A percentile compares a stretch with the other conserved stretches of the same genome.
Conservation (phyloP, 2,329 filamentous ascomycete species). For the Metarhizium sp. region DNA sequence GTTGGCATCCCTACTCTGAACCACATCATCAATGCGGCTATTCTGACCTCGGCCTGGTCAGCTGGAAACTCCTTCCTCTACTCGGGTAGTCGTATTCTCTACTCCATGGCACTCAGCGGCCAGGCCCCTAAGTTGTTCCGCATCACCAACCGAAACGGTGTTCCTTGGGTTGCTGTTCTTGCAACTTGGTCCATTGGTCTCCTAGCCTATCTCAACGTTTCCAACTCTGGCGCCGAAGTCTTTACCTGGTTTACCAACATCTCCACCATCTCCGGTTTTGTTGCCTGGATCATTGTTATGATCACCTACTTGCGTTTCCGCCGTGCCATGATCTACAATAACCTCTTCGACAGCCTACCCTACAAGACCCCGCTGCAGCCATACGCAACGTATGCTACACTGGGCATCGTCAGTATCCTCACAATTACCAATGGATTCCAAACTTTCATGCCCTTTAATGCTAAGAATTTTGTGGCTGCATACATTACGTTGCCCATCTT, state of each 20-base stretch:
- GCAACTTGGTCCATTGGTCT: constrained; percentile 50
- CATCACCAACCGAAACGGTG: constrained; percentile 49
- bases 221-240: constrained; percentile 50
- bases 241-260: constrained; percentile 67
- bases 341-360: constrained; percentile 39
- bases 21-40: constrained; percentile 58
- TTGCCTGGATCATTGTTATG: constrained; percentile 51
- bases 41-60: constrained; percentile 57
- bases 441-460: constrained; percentile 62
- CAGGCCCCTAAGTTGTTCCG: constrained; percentile 56
- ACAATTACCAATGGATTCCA: constrained; percentile 67
- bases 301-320: constrained; percentile 52
- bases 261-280: constrained; percentile 51
- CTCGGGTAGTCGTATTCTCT: constrained; percentile 59
- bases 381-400: constrained; percentile 53
- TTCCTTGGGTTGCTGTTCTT: constrained; percentile 47
- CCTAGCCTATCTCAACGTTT: constrained; percentile 62
- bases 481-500: constrained; percentile 58
- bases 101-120: constrained; percentile 56
- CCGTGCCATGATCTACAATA: constrained; percentile 42
- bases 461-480: constrained; percentile 51
- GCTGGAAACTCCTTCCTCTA: constrained; percentile 55
- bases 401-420: constrained; percentile 51
- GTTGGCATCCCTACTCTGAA: constrained; percentile 55
- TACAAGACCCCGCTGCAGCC: constrained; percentile 47